Evolutionary conservation across 805 yeast species (phyloP).

Genomic region (Barnettozyma salicaria): DNA sequence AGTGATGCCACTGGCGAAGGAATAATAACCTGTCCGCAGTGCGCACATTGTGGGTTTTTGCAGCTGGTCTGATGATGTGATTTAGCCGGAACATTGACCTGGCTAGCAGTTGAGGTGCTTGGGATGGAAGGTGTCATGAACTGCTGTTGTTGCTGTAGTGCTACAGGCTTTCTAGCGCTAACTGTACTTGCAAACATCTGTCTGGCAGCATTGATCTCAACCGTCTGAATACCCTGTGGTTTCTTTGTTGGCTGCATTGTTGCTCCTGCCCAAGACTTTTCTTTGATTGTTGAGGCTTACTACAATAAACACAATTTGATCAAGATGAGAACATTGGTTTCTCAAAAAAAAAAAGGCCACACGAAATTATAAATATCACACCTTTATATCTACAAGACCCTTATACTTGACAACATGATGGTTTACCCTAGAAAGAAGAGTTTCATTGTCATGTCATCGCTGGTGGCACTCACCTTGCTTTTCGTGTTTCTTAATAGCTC

Average conservation of each 20-base stretch:
- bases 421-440: slow-evolving; percentile 5
- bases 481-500: slow-evolving; percentile 18
- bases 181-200: slow-evolving; percentile 46
- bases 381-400: no score
- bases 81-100: slow-evolving; percentile 37
- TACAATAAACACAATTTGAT: no score
- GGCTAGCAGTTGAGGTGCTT: not conserved
- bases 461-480: slow-evolving; percentile 11
- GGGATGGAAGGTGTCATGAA: slow-evolving; percentile 4
- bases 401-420: not conserved
- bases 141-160: slow-evolving; percentile 1
- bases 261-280: not conserved
- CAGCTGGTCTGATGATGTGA: slow-evolving; percentile 29
- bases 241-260: slow-evolving; percentile 11
- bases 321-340: no score
- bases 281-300: no score
- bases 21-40: slow-evolving; percentile 70
- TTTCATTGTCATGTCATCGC: slow-evolving; percentile 7
- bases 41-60: slow-evolving; percentile 44
- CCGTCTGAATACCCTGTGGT: slow-evolving; percentile 41
- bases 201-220: slow-evolving; percentile 56
- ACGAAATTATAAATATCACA: no score
- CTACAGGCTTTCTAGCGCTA: slow-evolving; percentile 28
- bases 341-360: no score
- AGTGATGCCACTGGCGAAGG: slow-evolving; percentile 66